Evolutionary conservation across 306 rosid species (phyloP).

Genomic region (Cucumis hystrix): DNA sequence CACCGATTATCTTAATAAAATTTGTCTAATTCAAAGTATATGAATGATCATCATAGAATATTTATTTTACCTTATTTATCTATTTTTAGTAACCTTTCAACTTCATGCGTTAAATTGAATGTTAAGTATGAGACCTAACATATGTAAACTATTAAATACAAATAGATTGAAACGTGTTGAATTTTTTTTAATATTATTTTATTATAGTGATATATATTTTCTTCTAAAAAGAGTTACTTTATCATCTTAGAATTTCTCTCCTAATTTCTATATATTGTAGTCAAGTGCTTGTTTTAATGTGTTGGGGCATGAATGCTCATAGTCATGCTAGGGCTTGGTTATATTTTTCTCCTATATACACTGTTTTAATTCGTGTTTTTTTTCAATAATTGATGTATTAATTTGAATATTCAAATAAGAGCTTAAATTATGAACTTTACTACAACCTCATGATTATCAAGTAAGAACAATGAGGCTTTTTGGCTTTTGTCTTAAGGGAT

Average conservation of each 20-base stretch:
- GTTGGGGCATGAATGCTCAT: neutral
- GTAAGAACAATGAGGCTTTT: neutral
- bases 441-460: neutral
- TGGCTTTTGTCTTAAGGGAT: neutral
- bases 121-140: neutral
- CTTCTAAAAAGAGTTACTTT: neutral
- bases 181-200: neutral
- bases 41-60: too few relatives aligned
- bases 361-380: neutral
- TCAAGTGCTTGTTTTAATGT: neutral
- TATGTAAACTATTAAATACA: neutral
- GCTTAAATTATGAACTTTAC: neutral
- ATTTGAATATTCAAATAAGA: neutral
- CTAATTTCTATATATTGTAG: neutral
- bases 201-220: neutral
- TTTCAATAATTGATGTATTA: neutral
- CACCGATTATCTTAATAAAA: neutral
- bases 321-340: neutral
- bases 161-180: neutral
- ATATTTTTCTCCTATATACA: neutral
- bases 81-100: too few relatives aligned
- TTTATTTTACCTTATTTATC: too few relatives aligned
- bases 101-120: neutral
- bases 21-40: neutral
- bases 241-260: neutral